Evolutionary conservation across 2,329 filamentous ascomycete species (phyloP).

Genomic region (Diaporthe nobilis): DNA sequence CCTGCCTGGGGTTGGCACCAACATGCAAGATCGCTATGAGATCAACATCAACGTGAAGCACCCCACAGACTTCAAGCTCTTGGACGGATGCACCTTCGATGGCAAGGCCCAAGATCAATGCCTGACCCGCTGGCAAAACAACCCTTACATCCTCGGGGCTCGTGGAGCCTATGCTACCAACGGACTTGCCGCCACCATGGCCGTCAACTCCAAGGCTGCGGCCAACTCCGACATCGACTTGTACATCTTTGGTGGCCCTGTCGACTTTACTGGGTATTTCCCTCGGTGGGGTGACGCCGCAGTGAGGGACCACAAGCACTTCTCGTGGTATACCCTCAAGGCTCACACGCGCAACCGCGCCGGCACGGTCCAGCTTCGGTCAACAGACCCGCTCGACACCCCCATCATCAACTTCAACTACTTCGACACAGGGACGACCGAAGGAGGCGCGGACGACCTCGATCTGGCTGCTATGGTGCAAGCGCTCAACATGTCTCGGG

Average conservation of each 20-base stretch:
- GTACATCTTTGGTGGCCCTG: constrained; percentile 56
- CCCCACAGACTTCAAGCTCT: constrained; percentile 54
- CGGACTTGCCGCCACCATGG: constrained; percentile 51
- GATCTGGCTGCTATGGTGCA: constrained; percentile 62
- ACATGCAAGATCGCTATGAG: constrained; percentile 71
- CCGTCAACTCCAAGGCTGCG: constrained; percentile 49
- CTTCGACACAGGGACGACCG: constrained; percentile 59
- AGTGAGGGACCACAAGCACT: constrained; percentile 55
- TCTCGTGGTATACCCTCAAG: constrained; percentile 68
- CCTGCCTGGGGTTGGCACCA: constrained; percentile 70
- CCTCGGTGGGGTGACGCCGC: constrained; percentile 53
- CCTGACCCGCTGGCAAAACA: constrained; percentile 46
- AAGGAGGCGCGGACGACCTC: constrained; percentile 48
- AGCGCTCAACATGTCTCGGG: constrained; percentile 67
- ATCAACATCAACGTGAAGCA: constrained; percentile 59
- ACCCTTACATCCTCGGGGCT: constrained; percentile 38
- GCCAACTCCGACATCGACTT: constrained; percentile 50
- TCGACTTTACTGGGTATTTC: constrained; percentile 57
- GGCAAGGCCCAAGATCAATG: constrained; percentile 49
- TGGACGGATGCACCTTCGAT: constrained; percentile 54
- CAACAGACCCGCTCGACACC: constrained; percentile 73
- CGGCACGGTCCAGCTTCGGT: constrained; percentile 73
- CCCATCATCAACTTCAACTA: constrained; percentile 76
- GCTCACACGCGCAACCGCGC: constrained; percentile 73
- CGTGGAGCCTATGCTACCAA: constrained; percentile 53